Base-by-base conservation (phyloP, 805 yeast species). In the Starmerella asiatica region DNA sequence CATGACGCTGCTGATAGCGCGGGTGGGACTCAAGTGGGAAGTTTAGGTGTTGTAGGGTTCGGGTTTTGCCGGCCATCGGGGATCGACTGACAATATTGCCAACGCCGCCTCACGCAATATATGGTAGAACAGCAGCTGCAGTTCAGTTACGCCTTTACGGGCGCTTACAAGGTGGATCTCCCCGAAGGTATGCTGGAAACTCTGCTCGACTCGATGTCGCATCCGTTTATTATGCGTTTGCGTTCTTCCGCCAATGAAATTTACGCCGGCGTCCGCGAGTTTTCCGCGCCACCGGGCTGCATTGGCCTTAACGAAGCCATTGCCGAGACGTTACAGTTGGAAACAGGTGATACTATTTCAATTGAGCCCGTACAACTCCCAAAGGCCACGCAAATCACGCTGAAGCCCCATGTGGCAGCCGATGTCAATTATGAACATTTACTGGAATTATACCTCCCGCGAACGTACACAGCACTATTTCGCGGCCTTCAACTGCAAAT, bases 361-460 rank as follows among this genome's bases (percentile, higher is more conserved):
- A 44, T 67, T 3, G 47, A 51, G 24, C 44, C 60, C 16, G 58
- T 46, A 1, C 42, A 48, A 1, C 54, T 71, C 3, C 74, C 76
- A 2, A 67, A 65, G 37, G 77, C 74, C 9, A 57, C 71, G 0
- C 57, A 57, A 6, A 59, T 74, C 33, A 58, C 57, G 6, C 47
- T 73, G 28, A 63, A 62, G 38, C 72, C 75, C 0, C 44, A 19
- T 44, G 32, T 15, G 7, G 26, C 26, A 23, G 11, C 24, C 14
- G 52, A 52, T n/a, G 16, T 42, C 15, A 73, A 70, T 55, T 73
- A 77, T 75, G 71, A 72, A 50, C 64, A 62, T 47, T 61, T 71
- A 43, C 58, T 74, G 26, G 79, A 74, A 49, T 57, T 68, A 8
- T 62, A 65, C 40, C 56, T 74, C n/a, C 67, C 68, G 36, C 46